These are phyloP conservation scores for Sutorius eximius DNA, from an alignment of 1,284 basidiomycete species.

Conservation along the genomic window DNA sequence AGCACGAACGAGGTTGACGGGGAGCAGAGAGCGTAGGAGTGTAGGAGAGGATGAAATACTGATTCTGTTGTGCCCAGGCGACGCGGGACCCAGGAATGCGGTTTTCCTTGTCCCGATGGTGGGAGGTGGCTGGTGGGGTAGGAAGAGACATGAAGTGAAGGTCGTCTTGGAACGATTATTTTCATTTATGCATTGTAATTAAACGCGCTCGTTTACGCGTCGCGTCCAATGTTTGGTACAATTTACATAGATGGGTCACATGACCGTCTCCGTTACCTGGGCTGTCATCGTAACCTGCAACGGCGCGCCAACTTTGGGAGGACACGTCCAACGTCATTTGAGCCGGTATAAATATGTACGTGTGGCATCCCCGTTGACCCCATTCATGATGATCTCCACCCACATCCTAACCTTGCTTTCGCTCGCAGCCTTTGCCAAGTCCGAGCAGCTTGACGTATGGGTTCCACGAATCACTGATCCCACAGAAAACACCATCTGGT, in stretches of 20 bases:
- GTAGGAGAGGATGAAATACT: constrained; percentile 49
- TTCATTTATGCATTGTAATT: constrained; percentile 17
- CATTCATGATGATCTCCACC: constrained; percentile 5
- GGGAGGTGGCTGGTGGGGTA: constrained; percentile 64
- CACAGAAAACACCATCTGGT: constrained; percentile 33
- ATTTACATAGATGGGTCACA: constrained; percentile 22
- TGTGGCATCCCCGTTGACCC: neutral
- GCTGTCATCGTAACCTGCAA: too few species aligned
- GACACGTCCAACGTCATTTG: neutral
- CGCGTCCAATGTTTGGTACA: constrained; percentile 32
- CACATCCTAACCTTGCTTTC: constrained; percentile 14
- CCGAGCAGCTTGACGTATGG: constrained; percentile 37
- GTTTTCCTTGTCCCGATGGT: constrained; percentile 56
- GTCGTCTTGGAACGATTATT: constrained; percentile 18
- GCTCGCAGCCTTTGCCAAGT: constrained; percentile 5
- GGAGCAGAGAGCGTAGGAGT: constrained; percentile 34
- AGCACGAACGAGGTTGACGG: constrained; percentile 37
- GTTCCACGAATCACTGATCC: constrained; percentile 38
- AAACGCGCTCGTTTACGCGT: constrained; percentile 39
- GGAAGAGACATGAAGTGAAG: constrained; percentile 46
- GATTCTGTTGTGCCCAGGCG: constrained; percentile 58
- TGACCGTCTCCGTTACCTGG: too few species aligned
- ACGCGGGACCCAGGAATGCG: constrained; percentile 46
- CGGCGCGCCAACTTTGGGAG: neutral
- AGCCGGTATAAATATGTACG: neutral